A percentile compares a stretch with the other conserved stretches of the same genome.
Conservation (phyloP, 805 yeast genomes). For the Kodamaea neixiangensis region DNA sequence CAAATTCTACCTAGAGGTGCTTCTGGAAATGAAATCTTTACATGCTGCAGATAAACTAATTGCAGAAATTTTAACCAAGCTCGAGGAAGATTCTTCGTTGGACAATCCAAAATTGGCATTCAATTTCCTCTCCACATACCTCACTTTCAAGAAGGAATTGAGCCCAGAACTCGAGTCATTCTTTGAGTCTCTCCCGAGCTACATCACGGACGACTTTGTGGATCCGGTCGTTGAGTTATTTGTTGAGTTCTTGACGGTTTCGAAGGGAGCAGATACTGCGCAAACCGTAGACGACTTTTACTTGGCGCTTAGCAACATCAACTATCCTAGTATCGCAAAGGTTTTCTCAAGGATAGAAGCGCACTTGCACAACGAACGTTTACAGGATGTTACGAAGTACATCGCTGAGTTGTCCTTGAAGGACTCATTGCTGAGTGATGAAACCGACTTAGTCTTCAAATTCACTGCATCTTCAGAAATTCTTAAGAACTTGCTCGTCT, state of each 20-base stretch:
- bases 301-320: constrained; percentile 27
- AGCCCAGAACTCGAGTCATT: constrained; percentile 3
- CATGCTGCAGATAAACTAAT: constrained; percentile 1
- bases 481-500: constrained; percentile 19
- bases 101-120: constrained; percentile 11
- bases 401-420: constrained; percentile 32
- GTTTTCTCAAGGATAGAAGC: constrained; percentile 6
- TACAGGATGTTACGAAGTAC: constrained; percentile 28
- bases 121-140: constrained; percentile 7
- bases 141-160: constrained; percentile 7
- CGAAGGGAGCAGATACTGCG: constrained; percentile 17
- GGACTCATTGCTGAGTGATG: constrained; percentile 19
- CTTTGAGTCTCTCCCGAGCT: constrained; percentile 22
- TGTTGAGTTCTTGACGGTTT: constrained; percentile 12
- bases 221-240: constrained; percentile 23
- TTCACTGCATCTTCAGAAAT: constrained; percentile 19
- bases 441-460: constrained; percentile 22
- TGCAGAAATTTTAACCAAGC: not conserved
- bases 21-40: not conserved
- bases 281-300: constrained; percentile 37
- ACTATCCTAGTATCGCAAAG: constrained; percentile 13
- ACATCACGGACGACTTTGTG: constrained; percentile 27
- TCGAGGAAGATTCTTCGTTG: constrained; percentile 11
- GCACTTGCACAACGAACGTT: constrained; percentile 14
- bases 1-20: constrained; percentile 13